phyloP scores from a whole-genome alignment of 2,329 filamentous ascomycete species.

The Fusarium miscanthi region DNA sequence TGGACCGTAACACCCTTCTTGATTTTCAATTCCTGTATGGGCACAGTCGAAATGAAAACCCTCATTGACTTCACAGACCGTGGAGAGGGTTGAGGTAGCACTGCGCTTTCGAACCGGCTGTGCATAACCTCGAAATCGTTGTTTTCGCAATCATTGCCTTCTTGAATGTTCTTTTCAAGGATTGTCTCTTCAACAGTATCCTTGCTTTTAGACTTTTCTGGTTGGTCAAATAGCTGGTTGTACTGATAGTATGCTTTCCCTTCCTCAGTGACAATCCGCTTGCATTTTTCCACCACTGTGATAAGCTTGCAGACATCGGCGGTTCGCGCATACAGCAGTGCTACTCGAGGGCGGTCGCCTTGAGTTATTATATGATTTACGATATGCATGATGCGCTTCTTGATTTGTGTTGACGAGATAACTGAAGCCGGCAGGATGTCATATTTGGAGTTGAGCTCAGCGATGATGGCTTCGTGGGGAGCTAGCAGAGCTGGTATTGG shows the following conservation, averaged over 20 bases:
- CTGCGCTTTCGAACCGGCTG: constrained; percentile 66
- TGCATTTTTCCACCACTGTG: constrained; percentile 74
- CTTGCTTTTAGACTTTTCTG: constrained; percentile 47
- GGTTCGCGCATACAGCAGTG: constrained; percentile 64
- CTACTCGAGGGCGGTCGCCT: constrained; percentile 47
- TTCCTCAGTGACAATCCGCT: constrained; percentile 63
- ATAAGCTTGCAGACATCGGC: constrained; percentile 72
- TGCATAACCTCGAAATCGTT: constrained; percentile 68
- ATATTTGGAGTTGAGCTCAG: constrained; percentile 58
- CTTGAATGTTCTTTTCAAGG: constrained; percentile 44
- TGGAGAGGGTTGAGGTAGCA: constrained; percentile 58
- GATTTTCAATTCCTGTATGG: constrained; percentile 66
- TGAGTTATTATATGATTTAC: constrained; percentile 56
- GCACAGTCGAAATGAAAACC: constrained; percentile 66
- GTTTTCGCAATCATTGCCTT: constrained; percentile 47
- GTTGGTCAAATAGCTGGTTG: constrained; percentile 65
- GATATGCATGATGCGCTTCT: constrained; percentile 61
- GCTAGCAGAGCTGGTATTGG: constrained; percentile 43
- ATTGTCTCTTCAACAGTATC: constrained; percentile 58
- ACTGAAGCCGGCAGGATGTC: constrained; percentile 65
- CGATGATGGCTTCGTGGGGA: constrained; percentile 57
- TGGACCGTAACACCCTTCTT: constrained; percentile 61
- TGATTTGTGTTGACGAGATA: constrained; percentile 70
- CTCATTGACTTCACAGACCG: constrained; percentile 66
- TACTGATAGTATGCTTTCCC: constrained; percentile 66